phyloP scores from a whole-genome alignment of 2,329 filamentous ascomycete genomes.

The Didymella arachidicola region DNA sequence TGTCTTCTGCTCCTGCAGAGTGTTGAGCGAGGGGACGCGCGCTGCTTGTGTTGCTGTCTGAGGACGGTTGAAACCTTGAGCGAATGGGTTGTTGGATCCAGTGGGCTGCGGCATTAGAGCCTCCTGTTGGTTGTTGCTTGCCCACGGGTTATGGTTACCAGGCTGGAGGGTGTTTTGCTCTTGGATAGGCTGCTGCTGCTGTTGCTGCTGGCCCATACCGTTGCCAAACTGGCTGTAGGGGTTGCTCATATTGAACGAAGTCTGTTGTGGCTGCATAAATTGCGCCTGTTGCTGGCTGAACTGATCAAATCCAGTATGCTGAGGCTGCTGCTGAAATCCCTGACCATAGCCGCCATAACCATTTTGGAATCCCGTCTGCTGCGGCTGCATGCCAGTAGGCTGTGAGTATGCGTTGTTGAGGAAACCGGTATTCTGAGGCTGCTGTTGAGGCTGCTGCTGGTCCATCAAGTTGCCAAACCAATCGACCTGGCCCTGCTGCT shows the following conservation, averaged over 20 bases:
- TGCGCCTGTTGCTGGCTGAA: slow-evolving; percentile 51
- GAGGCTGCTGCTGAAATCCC: slow-evolving; percentile 58
- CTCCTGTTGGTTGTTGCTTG: slow-evolving; percentile 65
- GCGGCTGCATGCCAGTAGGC: slow-evolving; percentile 73
- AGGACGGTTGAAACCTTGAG: slow-evolving; percentile 69
- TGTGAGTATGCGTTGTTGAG: slow-evolving; percentile 76
- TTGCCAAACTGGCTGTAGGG: slow-evolving; percentile 48
- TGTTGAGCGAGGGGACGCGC: slow-evolving; percentile 74
- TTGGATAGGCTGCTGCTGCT: slow-evolving; percentile 49
- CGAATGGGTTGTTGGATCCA: slow-evolving; percentile 98
- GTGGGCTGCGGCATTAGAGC: slow-evolving; percentile 83
- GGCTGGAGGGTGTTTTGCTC: slow-evolving; percentile 72
- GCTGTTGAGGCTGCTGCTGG: slow-evolving; percentile 62
- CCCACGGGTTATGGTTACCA: slow-evolving; percentile 96
- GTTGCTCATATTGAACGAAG: slow-evolving; percentile 61
- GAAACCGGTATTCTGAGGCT: slow-evolving; percentile 71
- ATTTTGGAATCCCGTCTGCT: slow-evolving; percentile 72
- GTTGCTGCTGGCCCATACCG: slow-evolving; percentile 39
- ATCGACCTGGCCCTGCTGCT: slow-evolving; percentile 94
- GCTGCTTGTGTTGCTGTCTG: slow-evolving; percentile 65
- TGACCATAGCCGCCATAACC: slow-evolving; percentile 70
- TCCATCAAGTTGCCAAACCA: slow-evolving; percentile 97
- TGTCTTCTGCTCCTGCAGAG: slow-evolving; percentile 84
- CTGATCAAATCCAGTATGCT: slow-evolving; percentile 74
- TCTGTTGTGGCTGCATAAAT: slow-evolving; percentile 64